Evolutionary conservation across 106 monocot genomes (phyloP).

Genomic region (Dendrobium nobile): DNA sequence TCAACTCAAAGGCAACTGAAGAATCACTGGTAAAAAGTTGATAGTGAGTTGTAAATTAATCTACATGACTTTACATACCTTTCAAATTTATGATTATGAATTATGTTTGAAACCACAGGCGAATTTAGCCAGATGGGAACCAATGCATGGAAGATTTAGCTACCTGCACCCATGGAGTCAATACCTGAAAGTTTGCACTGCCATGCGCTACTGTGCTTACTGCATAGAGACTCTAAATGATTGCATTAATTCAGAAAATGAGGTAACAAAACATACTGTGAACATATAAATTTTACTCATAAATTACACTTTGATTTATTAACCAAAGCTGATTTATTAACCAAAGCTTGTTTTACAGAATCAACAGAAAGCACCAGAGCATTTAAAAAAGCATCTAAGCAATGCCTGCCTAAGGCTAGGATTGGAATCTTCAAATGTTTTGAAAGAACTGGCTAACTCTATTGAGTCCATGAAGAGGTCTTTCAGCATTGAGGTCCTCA

Average conservation of each 20-base stretch:
- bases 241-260: slow-evolving; percentile 27
- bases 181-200: slow-evolving; percentile 23
- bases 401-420: slow-evolving; percentile 34
- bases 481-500: slow-evolving; percentile 14
- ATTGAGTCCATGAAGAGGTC: slow-evolving; percentile 35
- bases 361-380: slow-evolving; percentile 12
- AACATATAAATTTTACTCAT: neutral
- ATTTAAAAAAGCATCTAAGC: slow-evolving; percentile 27
- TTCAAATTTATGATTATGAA: neutral
- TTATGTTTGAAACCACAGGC: slow-evolving; percentile 16
- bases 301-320: neutral
- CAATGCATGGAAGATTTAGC: slow-evolving; percentile 25
- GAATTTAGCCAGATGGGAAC: slow-evolving; percentile 43
- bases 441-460: slow-evolving; percentile 39
- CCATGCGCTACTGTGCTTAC: slow-evolving; percentile 33
- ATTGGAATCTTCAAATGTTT: slow-evolving; percentile 21
- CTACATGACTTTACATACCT: neutral
- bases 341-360: neutral
- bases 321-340: neutral
- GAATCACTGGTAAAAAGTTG: slow-evolving; percentile 30
- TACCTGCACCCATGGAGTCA: slow-evolving; percentile 31
- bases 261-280: slow-evolving; percentile 7
- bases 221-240: slow-evolving; percentile 31
- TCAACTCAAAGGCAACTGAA: slow-evolving; percentile 50
- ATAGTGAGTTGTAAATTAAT: neutral